A percentile compares a stretch with the other conserved stretches of the same genome.
These are phyloP conservation scores for Obba rivulosa DNA, from an alignment of 768 basidiomycete species.

Conservation along the genomic window DNA sequence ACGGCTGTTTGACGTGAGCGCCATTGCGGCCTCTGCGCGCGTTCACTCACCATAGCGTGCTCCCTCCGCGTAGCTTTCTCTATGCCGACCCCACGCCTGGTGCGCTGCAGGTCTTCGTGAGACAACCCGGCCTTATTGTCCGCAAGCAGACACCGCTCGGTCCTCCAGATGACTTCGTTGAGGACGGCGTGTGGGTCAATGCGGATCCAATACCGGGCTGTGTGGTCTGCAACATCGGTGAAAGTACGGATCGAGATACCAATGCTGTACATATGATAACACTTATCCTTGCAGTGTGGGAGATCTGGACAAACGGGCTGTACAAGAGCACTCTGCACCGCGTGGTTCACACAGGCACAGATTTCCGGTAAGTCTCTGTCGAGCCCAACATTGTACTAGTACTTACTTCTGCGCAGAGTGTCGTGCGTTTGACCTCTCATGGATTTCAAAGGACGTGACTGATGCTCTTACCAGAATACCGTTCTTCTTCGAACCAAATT, in stretches of 20 bases:
- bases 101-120: slow-evolving; percentile 79
- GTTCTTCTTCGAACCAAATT: slow-evolving; percentile 94
- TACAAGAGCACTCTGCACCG: slow-evolving; percentile 89
- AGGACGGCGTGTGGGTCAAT: slow-evolving; percentile 68
- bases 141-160: slow-evolving; percentile 23
- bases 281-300: slow-evolving; percentile 63
- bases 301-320: slow-evolving; percentile 83
- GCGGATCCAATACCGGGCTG: slow-evolving; percentile 82
- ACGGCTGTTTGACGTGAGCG: slow-evolving; percentile 80
- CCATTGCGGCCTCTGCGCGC: not conserved
- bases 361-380: slow-evolving; percentile 43
- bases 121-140: slow-evolving; percentile 30
- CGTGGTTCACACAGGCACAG: slow-evolving; percentile 71
- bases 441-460: not conserved
- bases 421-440: slow-evolving; percentile 45
- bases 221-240: slow-evolving; percentile 88
- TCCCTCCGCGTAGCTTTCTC: slow-evolving; percentile 57
- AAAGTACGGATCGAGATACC: slow-evolving; percentile 53
- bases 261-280: not conserved
- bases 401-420: slow-evolving; percentile 39
- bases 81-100: slow-evolving; percentile 74
- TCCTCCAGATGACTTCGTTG: slow-evolving; percentile 47
- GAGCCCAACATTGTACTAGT: not conserved
- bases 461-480: slow-evolving; percentile 54
- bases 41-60: not conserved